A percentile compares a stretch with the other conserved stretches of the same genome.
phyloP scores from a whole-genome alignment of 768 basidiomycete genomes.

The Albatrellus ellisii region DNA sequence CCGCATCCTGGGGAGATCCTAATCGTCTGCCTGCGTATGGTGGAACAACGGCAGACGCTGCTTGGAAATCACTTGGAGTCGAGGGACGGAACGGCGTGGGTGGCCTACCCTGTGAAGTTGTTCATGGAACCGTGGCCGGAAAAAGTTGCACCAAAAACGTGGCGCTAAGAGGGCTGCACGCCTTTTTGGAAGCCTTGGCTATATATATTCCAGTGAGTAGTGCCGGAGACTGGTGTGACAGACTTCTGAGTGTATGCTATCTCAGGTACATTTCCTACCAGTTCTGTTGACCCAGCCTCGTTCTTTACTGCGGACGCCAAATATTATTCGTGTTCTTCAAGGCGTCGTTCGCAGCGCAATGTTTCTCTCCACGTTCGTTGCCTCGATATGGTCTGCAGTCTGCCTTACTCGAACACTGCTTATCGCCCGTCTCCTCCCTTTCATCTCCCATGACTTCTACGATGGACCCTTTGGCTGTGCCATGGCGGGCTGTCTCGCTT shows the following conservation, averaged over 20 bases:
- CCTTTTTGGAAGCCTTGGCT: conserved; percentile 47
- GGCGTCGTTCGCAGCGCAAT: conserved; percentile 51
- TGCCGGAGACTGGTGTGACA: conserved; percentile 2
- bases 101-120: conserved; percentile 64
- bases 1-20: conserved; percentile 53
- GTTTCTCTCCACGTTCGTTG: conserved; percentile 62
- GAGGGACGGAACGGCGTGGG: conserved; percentile 39
- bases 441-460: conserved; percentile 65
- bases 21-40: conserved; percentile 47
- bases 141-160: conserved; percentile 51
- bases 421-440: conserved; percentile 49
- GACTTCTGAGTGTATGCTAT: background rate
- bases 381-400: conserved; percentile 56
- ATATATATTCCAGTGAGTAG: conserved; percentile 60
- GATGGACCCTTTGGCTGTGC: conserved; percentile 65
- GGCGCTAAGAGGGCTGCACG: conserved; percentile 35
- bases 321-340: conserved; percentile 27
- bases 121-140: conserved; percentile 47
- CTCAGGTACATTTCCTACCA: conserved; percentile 62
- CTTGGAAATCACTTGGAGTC: conserved; percentile 48
- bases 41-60: conserved; percentile 32
- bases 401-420: conserved; percentile 57
- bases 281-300: conserved; percentile 45
- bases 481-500: conserved; percentile 51
- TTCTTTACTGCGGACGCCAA: conserved; percentile 32